Evolutionary conservation across 2,329 filamentous ascomycete genomes (phyloP), one percentile per base, ranked within the genome.

Genomic region (Aspergillus carbonarius): DNA sequence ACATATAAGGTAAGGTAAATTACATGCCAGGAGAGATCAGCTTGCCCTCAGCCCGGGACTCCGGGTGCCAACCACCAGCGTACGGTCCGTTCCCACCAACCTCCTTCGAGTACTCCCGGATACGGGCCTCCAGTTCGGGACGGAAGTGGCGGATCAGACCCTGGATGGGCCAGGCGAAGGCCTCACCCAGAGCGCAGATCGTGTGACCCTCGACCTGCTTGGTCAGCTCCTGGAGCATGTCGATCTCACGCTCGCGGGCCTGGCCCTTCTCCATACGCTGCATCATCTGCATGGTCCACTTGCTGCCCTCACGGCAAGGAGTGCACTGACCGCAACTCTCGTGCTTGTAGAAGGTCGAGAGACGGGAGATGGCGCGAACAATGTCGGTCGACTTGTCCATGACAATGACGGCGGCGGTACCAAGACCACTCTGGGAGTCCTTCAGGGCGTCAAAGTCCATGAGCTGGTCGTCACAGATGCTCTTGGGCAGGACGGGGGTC

Each of bases 241-340:
- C 95, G 75, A 99, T 99, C 81, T 99, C 95, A 61, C 95, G 85
- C 77, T 89, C 87, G 63, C 91, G 88, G 60, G 91, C 95, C 78
- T 91, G 87, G 60, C 95, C 95, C 77, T 90, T 90, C 83, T 96
- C 92, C 70, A 99, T 96, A 58, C 95, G 89, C 78, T 90, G 83
- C 95, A 99, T 98, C 78, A 99, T 98, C 83, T 99, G 93, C 79
- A 96, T 90, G 10, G 93, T 97, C 95, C 95, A 99, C 82, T 96
- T 97, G 83, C 90, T 96, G 66, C 95, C 95, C 81, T 99, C 95
- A 75, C 95, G 90, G 85, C 95, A 99, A n/a, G 95, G 95, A 59
- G 95, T 99, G 83, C 95, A 99, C 82, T 99, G 95, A 60, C 95
- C 95, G 78, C 95, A 99, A 66, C 88, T 93, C 83, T 99, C 95